phyloP scores from a whole-genome alignment of 345 rosid species.

The Gossypium thurberi region DNA sequence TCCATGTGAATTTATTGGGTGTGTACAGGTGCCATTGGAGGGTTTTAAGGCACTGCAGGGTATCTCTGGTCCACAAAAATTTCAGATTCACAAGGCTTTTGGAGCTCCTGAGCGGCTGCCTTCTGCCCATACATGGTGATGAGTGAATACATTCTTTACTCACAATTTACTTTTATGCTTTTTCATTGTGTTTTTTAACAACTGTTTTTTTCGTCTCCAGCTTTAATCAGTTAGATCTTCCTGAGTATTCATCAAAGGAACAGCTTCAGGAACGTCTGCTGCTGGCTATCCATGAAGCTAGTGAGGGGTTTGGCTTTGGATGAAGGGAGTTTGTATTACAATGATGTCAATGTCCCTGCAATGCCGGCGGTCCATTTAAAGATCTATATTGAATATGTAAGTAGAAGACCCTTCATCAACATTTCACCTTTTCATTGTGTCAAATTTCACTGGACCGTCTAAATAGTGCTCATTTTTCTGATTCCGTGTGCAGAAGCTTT shows the following conservation, averaged over 20 bases:
- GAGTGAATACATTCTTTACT: neutral
- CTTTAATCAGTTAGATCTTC: conserved; percentile 95
- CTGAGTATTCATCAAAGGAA: conserved; percentile 75
- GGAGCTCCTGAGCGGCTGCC: conserved; percentile 91
- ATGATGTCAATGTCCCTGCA: neutral
- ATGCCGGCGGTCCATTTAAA: conserved; percentile 8
- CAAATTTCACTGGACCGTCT: neutral
- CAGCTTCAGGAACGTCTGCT: conserved; percentile 79
- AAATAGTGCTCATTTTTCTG: neutral
- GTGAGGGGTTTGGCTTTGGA: conserved; percentile 96
- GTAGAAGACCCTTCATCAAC: conserved; percentile 8
- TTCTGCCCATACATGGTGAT: conserved; percentile 94
- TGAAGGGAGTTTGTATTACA: conserved; percentile 15
- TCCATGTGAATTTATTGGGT: neutral
- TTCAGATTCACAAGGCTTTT: conserved; percentile 96
- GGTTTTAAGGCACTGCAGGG: conserved; percentile 94
- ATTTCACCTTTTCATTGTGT: neutral
- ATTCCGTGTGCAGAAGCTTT: neutral
- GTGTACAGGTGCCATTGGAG: conserved; percentile 79
- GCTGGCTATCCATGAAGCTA: conserved; percentile 94
- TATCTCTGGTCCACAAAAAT: conserved; percentile 89
- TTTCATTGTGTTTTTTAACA: neutral
- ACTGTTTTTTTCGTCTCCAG: conserved; percentile 28
- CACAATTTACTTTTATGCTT: neutral
- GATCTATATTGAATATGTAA: conserved; percentile 29